Base-by-base conservation (phyloP, 768 basidiomycete species). In the Hemileccinum rubropunctum region DNA sequence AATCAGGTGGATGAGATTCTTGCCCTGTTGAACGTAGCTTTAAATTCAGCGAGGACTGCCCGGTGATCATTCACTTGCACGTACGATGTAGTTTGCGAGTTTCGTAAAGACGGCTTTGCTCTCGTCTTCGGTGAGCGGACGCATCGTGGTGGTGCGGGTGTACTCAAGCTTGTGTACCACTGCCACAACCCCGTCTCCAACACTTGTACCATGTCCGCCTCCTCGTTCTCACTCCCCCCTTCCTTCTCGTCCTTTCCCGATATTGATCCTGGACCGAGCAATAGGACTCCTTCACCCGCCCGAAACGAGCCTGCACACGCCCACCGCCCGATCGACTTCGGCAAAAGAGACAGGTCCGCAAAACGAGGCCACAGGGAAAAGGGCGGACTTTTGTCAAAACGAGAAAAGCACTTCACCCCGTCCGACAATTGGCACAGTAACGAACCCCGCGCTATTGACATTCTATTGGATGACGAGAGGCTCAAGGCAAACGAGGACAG, bases 51-150 rank as follows among this genome's bases (percentile, higher is more conserved):
- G 6, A 23, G 27, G 12, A 47, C 30, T 28, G 34, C 32, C 26
- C 18, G 10, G 44, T 38, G 15, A 6, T n/a, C n/a, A n/a, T 27
- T 17, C 14, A 14, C 4, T n/a, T 30, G 32, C 20, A 75, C 86
- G 39, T 47, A 93, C 92, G 62, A 99, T 90, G 70, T 97, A 99
- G 71, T 97, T 98, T 41, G 97, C 93, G 35, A 99, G 81, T 70
- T 99, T 99, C 35, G 89, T 86, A 62, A 98, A 99, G 13, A 98
- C 90, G 0, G 88, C 81, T 67, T 97, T 97, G 61, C 91, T 95
- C 72, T 99, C 95, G 52, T 97, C 94, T 68, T 98, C 91, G 21
- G 95, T 98, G 45, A 98, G 76, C 18, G 95, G 95, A 9, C 95
- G 86, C 95, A 98, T 97, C 35, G 47, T 72, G 52, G 36, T 48